These are phyloP conservation scores for Collybia nuda DNA, from an alignment of 768 basidiomycete genomes.

Conservation along the genomic window DNA sequence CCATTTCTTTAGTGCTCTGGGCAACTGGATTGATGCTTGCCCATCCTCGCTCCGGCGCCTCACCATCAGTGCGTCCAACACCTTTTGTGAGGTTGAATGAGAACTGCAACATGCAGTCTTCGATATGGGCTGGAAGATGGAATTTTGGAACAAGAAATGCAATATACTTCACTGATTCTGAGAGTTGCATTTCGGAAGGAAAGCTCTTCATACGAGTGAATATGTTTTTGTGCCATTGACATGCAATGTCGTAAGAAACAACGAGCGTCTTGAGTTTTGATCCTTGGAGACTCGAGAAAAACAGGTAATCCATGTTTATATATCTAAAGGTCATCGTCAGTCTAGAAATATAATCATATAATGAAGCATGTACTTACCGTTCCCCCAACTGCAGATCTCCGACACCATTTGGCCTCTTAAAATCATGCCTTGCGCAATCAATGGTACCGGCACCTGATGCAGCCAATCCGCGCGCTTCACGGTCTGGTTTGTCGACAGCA, in stretches of 20 bases:
- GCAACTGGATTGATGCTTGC: slow-evolving; percentile 1
- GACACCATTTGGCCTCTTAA: slow-evolving; percentile 22
- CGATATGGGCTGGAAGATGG: not conserved
- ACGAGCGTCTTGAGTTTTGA: slow-evolving; percentile 1
- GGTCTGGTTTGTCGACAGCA: slow-evolving; percentile 17
- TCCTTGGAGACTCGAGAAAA: slow-evolving; percentile 8
- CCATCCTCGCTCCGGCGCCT: slow-evolving; percentile 19
- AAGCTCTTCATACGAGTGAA: not conserved
- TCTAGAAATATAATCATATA: no score
- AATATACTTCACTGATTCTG: not conserved
- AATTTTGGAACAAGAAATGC: not conserved
- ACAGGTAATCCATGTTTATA: slow-evolving; percentile 24
- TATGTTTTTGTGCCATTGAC: slow-evolving; percentile 13
- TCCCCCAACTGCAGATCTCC: slow-evolving; percentile 32
- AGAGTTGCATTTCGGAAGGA: not conserved
- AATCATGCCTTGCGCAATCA: slow-evolving; percentile 27
- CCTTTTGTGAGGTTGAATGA: slow-evolving; percentile 2
- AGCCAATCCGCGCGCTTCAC: slow-evolving; percentile 18
- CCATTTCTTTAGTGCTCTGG: not conserved
- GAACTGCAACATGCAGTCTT: not conserved
- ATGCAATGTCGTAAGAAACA: slow-evolving; percentile 20
- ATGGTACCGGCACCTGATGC: slow-evolving; percentile 24
- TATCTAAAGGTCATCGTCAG: slow-evolving; percentile 21
- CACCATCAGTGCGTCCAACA: not conserved
- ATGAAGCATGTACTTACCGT: slow-evolving; percentile 25